Conservation (phyloP, 2,329 filamentous ascomycete species). For the Clonostachys rosea region DNA sequence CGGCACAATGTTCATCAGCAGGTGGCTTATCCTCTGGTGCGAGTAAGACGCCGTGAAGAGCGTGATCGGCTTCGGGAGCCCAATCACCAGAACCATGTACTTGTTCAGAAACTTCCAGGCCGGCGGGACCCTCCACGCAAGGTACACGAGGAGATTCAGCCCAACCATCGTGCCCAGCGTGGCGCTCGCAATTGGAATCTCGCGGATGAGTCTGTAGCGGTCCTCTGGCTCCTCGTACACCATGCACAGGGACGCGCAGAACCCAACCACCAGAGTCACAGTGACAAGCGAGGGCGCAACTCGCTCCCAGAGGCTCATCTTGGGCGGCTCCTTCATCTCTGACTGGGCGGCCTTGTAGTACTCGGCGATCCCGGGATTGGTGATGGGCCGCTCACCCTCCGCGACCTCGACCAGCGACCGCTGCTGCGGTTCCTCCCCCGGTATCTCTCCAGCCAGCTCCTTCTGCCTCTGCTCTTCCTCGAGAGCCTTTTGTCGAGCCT, state of each 20-base stretch:
- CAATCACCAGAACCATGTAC: slow-evolving; percentile 62
- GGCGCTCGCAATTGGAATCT: slow-evolving; percentile 56
- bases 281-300: slow-evolving; percentile 49
- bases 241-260: slow-evolving; percentile 34
- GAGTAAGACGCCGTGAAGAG: slow-evolving; percentile 65
- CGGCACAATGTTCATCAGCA: slow-evolving; percentile 58
- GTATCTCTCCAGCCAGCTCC: slow-evolving; percentile 25
- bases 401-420: slow-evolving; percentile 36
- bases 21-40: slow-evolving; percentile 59
- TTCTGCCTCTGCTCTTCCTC: slow-evolving; percentile 30
- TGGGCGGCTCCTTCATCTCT: slow-evolving; percentile 28
- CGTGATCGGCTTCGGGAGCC: slow-evolving; percentile 57
- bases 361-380: slow-evolving; percentile 28
- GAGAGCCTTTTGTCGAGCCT: slow-evolving; percentile 37
- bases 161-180: slow-evolving; percentile 60
- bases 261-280: slow-evolving; percentile 36
- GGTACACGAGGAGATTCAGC: slow-evolving; percentile 52
- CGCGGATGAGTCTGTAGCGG: slow-evolving; percentile 50
- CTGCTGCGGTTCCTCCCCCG: slow-evolving; percentile 12
- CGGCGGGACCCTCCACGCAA: slow-evolving; percentile 59
- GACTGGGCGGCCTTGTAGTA: slow-evolving; percentile 42
- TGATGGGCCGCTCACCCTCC: slow-evolving; percentile 26
- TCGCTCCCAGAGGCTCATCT: slow-evolving; percentile 39
- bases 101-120: slow-evolving; percentile 63
- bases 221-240: slow-evolving; percentile 50